Percentiles rank a stretch among this genome's conserved stretches.
phyloP scores from a whole-genome alignment of 139 green algal species.

The Dunaliella primolecta region DNA sequence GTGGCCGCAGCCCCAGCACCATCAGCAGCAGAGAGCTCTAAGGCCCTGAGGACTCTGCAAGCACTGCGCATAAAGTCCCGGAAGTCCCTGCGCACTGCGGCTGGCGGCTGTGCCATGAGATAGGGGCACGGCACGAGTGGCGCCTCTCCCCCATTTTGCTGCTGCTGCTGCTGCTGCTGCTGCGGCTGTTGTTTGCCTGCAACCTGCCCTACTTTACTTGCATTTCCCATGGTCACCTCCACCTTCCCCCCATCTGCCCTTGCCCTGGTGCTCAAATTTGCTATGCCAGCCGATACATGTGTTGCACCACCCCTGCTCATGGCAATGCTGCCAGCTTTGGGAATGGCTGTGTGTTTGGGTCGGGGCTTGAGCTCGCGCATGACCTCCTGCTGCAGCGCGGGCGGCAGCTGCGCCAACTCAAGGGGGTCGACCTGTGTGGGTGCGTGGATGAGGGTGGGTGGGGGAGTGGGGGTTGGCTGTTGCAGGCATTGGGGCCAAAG shows the following conservation, averaged over 20 bases:
- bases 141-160: neutral
- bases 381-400: slow-evolving; percentile 46
- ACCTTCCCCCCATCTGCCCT: too few relatives aligned
- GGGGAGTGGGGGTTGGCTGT: too few relatives aligned
- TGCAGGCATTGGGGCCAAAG: too few relatives aligned
- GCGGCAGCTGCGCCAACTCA: slow-evolving; percentile 51
- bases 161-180: neutral
- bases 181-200: too few relatives aligned
- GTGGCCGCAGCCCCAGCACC: neutral
- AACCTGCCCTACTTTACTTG: too few relatives aligned
- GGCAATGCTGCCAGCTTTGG: neutral
- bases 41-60: neutral
- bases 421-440: slow-evolving; percentile 43
- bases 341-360: too few relatives aligned
- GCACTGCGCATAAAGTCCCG: neutral
- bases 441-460: neutral
- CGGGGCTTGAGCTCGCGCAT: slow-evolving; percentile 1
- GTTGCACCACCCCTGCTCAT: too few relatives aligned
- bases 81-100: neutral
- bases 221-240: too few relatives aligned
- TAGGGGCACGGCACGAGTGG: neutral
- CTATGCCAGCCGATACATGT: too few relatives aligned
- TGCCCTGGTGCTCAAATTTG: too few relatives aligned
- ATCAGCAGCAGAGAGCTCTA: neutral
- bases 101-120: neutral